A percentile compares a stretch with the other conserved stretches of the same genome.
phyloP scores from a whole-genome alignment of 1,284 basidiomycete genomes.

The Heterobasidion annosum region DNA sequence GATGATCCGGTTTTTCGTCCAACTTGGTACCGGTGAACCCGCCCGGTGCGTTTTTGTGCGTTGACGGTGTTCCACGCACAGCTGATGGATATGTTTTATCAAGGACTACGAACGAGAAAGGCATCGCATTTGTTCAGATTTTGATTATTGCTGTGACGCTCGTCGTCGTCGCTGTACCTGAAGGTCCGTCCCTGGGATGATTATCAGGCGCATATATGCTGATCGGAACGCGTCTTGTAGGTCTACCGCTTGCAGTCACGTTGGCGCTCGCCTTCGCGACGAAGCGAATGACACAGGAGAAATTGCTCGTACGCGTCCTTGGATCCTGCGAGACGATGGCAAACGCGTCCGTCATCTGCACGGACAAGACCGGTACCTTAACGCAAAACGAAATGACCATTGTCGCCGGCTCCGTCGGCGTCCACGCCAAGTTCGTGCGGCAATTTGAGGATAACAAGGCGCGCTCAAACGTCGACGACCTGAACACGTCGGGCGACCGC shows the following conservation, averaged over 20 bases:
- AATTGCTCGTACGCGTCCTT: constrained; percentile 90
- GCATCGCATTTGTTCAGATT: constrained; percentile 88
- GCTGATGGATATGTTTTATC: constrained; percentile 4
- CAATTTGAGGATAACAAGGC: constrained; percentile 67
- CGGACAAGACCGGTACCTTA: constrained; percentile 91
- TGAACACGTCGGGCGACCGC: constrained; percentile 13
- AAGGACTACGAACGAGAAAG: constrained; percentile 75
- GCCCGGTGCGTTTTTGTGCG: constrained; percentile 24
- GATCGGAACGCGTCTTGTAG: constrained; percentile 25
- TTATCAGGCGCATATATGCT: constrained; percentile 1
- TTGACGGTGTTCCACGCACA: background rate
- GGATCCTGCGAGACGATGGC: constrained; percentile 99
- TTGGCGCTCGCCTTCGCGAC: constrained; percentile 96
- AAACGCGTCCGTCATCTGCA: constrained; percentile 93
- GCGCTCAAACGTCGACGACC: constrained; percentile 70
- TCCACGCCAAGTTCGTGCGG: constrained; percentile 90
- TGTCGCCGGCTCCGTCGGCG: constrained; percentile 90
- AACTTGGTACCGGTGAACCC: constrained; percentile 57
- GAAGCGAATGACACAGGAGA: constrained; percentile 93
- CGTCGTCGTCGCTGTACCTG: constrained; percentile 95
- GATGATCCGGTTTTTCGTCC: constrained; percentile 93
- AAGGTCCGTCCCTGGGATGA: constrained; percentile 45
- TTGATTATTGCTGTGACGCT: constrained; percentile 93
- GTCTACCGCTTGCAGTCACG: constrained; percentile 92
- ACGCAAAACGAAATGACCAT: constrained; percentile 95